Conservation (phyloP, 495 filamentous ascomycete species). For the Neurospora pannonica region DNA sequence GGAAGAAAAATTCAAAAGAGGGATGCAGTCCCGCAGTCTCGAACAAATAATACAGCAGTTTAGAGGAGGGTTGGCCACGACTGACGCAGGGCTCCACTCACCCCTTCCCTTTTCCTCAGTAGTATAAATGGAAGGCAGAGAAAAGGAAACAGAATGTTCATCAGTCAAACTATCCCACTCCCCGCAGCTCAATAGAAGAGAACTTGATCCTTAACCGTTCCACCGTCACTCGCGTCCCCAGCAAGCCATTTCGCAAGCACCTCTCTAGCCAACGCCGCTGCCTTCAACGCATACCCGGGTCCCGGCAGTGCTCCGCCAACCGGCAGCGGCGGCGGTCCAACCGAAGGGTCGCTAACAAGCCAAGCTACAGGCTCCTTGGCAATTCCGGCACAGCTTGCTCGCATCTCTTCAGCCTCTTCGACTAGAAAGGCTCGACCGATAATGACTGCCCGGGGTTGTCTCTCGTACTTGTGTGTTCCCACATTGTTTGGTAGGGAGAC, state of each 20-base stretch:
- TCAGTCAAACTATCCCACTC: not conserved
- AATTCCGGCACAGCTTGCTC: not conserved
- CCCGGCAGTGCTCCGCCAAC: not conserved
- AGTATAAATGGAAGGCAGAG: not conserved
- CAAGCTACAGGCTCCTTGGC: not conserved
- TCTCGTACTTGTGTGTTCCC: not conserved
- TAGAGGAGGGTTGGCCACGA: not conserved
- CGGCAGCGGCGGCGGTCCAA: not conserved
- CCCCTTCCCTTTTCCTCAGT: not conserved
- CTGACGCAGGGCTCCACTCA: not conserved
- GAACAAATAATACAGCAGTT: not conserved
- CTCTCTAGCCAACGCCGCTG: not conserved
- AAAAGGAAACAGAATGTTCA: not conserved
- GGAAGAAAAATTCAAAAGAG: not conserved
- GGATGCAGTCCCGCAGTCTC: not conserved
- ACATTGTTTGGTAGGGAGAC: not conserved
- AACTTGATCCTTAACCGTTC: not conserved
- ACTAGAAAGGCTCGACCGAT: not conserved
- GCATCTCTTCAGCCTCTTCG: not conserved
- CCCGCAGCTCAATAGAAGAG: not conserved
- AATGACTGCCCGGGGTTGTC: not conserved
- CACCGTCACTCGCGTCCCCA: not conserved
- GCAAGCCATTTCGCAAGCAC: not conserved
- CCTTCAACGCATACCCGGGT: not conserved
- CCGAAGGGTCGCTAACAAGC: not conserved